Percentiles rank a stretch among this genome's conserved stretches.
Evolutionary conservation across 768 basidiomycete species (phyloP).

Genomic region (Lactarius hengduanensis): DNA sequence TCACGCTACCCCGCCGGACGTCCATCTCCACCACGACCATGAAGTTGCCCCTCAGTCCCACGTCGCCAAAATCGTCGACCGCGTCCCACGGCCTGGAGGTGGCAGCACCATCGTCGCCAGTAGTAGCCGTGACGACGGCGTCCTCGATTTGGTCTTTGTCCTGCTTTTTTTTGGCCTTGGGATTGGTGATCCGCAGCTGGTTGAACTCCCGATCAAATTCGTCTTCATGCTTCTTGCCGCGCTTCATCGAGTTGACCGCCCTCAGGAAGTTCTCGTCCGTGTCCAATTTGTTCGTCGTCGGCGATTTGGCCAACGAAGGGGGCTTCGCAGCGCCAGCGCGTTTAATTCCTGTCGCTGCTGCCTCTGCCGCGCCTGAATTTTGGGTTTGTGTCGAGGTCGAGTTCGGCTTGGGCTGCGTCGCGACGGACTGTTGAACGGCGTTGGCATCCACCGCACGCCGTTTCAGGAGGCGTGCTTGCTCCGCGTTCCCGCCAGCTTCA

Average conservation of each 20-base stretch:
- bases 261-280: conserved; percentile 62
- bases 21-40: conserved; percentile 71
- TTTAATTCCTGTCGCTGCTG: not conserved
- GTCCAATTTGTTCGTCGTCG: conserved; percentile 38
- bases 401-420: not conserved
- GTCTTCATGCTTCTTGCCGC: conserved; percentile 63
- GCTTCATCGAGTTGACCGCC: conserved; percentile 66
- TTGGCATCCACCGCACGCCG: conserved; percentile 18
- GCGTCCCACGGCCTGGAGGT: conserved; percentile 52
- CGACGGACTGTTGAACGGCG: not conserved
- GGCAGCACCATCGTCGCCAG: not conserved
- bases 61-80: conserved; percentile 62
- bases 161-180: conserved; percentile 41
- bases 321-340: not conserved
- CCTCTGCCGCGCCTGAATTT: not conserved
- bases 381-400: conserved; percentile 4
- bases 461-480: conserved; percentile 5
- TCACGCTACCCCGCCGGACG: conserved; percentile 34
- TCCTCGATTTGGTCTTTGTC: not conserved
- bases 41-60: conserved; percentile 65
- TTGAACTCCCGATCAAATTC: conserved; percentile 75
- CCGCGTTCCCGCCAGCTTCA: not conserved
- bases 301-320: not conserved
- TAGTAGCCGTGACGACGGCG: conserved; percentile 36
- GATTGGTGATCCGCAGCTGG: conserved; percentile 63